Base-by-base conservation (phyloP, 345 rosid genomes). In the Psidium friedrichsthalianum region DNA sequence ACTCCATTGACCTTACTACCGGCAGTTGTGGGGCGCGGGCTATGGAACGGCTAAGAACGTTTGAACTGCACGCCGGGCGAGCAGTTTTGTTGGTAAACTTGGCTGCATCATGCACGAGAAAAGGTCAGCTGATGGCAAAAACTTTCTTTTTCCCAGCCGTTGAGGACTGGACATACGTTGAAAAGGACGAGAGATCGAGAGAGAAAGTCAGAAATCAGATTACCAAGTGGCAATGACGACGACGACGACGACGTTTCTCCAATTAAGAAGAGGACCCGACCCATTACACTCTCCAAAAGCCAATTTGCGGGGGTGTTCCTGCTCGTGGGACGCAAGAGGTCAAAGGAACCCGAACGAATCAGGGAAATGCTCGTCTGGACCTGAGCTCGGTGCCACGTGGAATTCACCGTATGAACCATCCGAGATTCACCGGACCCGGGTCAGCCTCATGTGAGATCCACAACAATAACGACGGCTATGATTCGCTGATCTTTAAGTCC, bases 31-130 rank as follows among this genome's bases (percentile, higher is more conserved):
- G 36, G 36, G 36, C n/a, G 36, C 36, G 44, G 44, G 44, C 78
- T 32, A 2, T 18, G 1, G 24, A 32, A 64, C 24, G 6, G 78
- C 13, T 4, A 0, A 9, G 5, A 32, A 64, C 78, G 13, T 8
- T 8, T 0, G 0, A 4, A 64, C 0, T 3, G 44, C 24, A 0
- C 24, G 11, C 44, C 11, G 11, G 10, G 3, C 1, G 12, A 29
- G 76, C 76, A 15, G 76, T 64, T 64, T 15, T 29, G 5, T 64
- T 0, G 11, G 29, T 44, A 32, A 36, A 3, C 36, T 64, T 15
- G 4, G 20, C 5, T 29, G 3, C 76, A 32, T 64, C 44, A 64
- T 64, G 22, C 76, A 16, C 22, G 76, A 64, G 16, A 44, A 64
- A 32, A 16, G 44, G 78, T 64, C 78, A 32, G 18, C 78, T 16